Base-by-base conservation (phyloP, 306 rosid species). In the Lathyrus aphaca region DNA sequence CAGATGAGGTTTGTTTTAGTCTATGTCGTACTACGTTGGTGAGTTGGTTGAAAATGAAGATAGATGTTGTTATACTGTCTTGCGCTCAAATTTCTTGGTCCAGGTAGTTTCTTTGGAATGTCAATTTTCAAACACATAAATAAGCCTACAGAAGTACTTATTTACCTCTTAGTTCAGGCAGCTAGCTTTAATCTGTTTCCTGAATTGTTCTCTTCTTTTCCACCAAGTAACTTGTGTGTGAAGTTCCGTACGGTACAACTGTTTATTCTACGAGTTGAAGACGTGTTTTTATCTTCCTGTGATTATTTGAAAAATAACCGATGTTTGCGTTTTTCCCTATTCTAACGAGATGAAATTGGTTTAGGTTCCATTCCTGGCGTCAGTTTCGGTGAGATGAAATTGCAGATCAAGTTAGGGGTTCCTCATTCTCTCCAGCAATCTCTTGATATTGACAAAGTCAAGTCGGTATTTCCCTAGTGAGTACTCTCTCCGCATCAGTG, bases 311-410 rank as follows among this genome's bases (percentile, higher is more conserved):
- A 32, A 32, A 6, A 32, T 32, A 32, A 32, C 39, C 1, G 39
- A 0, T 7, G 10, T 8, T 35, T 35, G 39, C 39, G 8, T 35
- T 35, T 35, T 35, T 6, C 38, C 39, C 39, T 35, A 35, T 35
- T 23, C 63, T 82, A 43, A 62, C 78, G 9, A 51, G 63, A 30
- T 68, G 30, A 23, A 40, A 59, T 18, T 82, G 65, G 61, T 81
- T 83, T 79, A 90, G 98, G 97, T 55, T 79, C 92, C 61, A 90
- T 94, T 56, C 98, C 98, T 38, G 98, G 98, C 62, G 95, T 94
- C 67, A 63, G 87, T 71, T 94, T 71, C 72, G 96, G 50, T 32
- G 84, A 94, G 85, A 94, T 88, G 98, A 94, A 94, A 77, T 83
- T 90, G 54, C 87, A 88, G 76, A 91, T 94, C 85, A 91, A 91